Conservation (phyloP, 177 flowering plant genomes). For the Vitis hybrid region DNA sequence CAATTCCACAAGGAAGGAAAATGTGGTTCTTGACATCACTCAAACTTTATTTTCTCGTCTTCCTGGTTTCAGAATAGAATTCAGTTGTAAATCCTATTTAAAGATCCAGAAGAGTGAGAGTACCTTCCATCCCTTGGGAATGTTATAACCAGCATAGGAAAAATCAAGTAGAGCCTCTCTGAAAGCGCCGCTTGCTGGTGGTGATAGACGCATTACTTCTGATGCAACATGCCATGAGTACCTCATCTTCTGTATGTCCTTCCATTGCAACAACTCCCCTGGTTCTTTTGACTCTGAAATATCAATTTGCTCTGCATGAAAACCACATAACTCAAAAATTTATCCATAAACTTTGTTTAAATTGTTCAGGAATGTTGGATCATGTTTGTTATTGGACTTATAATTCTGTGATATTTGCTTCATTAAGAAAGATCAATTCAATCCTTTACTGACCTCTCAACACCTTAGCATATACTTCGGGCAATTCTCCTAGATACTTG, state of each 20-base stretch:
- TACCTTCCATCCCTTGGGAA: constrained; percentile 45
- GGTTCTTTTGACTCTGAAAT: constrained; percentile 24
- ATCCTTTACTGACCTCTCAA: constrained; percentile 8
- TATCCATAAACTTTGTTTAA: too few species aligned
- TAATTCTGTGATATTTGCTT: too few species aligned
- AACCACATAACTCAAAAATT: too few species aligned
- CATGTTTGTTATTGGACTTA: too few species aligned
- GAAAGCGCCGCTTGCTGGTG: constrained; percentile 28
- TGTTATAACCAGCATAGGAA: constrained; percentile 26
- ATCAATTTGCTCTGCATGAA: constrained; percentile 26
- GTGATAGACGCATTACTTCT: constrained; percentile 28
- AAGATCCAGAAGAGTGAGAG: too few species aligned
- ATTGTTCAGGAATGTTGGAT: too few species aligned
- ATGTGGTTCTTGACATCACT: too few species aligned
- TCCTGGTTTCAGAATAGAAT: too few species aligned
- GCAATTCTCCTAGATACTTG: constrained; percentile 29
- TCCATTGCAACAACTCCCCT: constrained; percentile 30
- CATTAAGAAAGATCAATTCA: too few species aligned
- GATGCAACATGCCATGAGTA: constrained; percentile 37
- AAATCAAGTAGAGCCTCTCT: constrained; percentile 31
- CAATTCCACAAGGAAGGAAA: too few species aligned
- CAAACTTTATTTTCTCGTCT: too few species aligned
- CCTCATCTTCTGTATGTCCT: constrained; percentile 36
- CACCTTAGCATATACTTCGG: constrained; percentile 25
- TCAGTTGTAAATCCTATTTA: too few species aligned